These are phyloP conservation scores for Russula abietina DNA, from an alignment of 768 basidiomycete species.

Conservation along the genomic window DNA sequence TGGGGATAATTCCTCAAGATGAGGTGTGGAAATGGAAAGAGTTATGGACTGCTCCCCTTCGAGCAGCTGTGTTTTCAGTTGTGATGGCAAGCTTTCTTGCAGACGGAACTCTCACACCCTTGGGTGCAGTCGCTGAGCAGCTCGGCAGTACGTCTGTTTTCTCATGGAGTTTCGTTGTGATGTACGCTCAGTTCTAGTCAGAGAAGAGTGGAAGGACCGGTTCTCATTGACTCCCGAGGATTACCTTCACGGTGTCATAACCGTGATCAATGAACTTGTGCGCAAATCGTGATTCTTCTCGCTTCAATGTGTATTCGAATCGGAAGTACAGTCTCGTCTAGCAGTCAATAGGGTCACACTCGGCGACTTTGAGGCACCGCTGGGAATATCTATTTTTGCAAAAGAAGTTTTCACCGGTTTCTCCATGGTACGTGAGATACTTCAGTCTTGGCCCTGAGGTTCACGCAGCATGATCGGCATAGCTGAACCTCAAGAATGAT, in stretches of 20 bases:
- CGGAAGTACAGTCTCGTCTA: slow-evolving; percentile 55
- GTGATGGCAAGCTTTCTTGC: slow-evolving; percentile 62
- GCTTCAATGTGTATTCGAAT: neutral
- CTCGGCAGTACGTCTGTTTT: slow-evolving; percentile 56
- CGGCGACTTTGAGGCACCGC: slow-evolving; percentile 72
- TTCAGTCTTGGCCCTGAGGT: no score
- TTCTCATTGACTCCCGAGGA: slow-evolving; percentile 65
- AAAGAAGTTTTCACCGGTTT: slow-evolving; percentile 82
- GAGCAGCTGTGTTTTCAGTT: slow-evolving; percentile 60
- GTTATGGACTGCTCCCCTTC: slow-evolving; percentile 68
- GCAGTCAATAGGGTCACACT: slow-evolving; percentile 79
- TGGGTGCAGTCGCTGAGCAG: slow-evolving; percentile 44
- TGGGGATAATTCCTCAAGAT: slow-evolving; percentile 54
- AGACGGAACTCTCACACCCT: slow-evolving; percentile 50
- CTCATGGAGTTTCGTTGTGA: neutral
- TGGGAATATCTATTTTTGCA: slow-evolving; percentile 71
- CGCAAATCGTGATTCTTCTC: slow-evolving; percentile 25
- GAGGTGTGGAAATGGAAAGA: slow-evolving; percentile 85
- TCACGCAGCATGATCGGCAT: neutral
- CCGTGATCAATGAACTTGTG: slow-evolving; percentile 74
- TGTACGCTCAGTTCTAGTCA: slow-evolving; percentile 39
- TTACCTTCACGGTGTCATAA: slow-evolving; percentile 76
- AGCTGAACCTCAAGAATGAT: slow-evolving; percentile 84
- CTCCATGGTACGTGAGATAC: slow-evolving; percentile 54
- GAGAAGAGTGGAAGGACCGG: slow-evolving; percentile 62